These are phyloP conservation scores for Vanderwaltozyma polyspora DNA, from an alignment of 805 yeast species.

Conservation along the genomic window DNA sequence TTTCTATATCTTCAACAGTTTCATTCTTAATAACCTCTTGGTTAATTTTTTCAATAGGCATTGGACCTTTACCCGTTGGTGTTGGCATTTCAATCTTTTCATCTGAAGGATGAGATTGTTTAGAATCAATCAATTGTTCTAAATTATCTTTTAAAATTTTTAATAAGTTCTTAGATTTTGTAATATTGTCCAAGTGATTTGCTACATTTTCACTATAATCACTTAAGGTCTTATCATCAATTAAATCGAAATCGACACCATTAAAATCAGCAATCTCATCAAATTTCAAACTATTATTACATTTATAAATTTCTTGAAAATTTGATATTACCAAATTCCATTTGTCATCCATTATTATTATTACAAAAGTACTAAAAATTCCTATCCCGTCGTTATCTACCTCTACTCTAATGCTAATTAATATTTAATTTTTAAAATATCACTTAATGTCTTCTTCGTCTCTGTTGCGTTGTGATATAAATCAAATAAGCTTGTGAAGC, in stretches of 20 bases:
- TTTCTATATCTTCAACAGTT: constrained; percentile 14
- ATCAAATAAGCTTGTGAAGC: too few species aligned
- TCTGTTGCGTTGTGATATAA: too few species aligned
- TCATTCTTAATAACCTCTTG: constrained; percentile 1
- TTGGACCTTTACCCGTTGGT: not conserved
- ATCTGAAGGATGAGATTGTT: not conserved
- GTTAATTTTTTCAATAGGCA: not conserved
- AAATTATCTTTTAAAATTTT: constrained; percentile 31
- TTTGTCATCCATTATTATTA: constrained; percentile 37
- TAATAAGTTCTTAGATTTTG: constrained; percentile 36
- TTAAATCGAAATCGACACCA: constrained; percentile 22
- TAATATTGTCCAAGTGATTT: constrained; percentile 48
- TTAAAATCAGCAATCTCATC: constrained; percentile 29
- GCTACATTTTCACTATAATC: constrained; percentile 31
- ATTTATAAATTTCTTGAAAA: constrained; percentile 55
- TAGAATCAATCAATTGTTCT: constrained; percentile 9
- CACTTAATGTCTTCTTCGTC: too few species aligned
- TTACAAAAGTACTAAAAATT: too few species aligned
- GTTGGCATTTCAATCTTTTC: not conserved
- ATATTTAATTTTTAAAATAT: too few species aligned
- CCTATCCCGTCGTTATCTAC: too few species aligned
- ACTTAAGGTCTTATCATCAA: constrained; percentile 32
- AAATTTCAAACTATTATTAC: constrained; percentile 44
- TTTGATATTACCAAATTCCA: constrained; percentile 63
- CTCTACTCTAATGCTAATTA: too few species aligned